phyloP scores from a whole-genome alignment of 208 protist genomes.

The Trypanosoma melophagium region DNA sequence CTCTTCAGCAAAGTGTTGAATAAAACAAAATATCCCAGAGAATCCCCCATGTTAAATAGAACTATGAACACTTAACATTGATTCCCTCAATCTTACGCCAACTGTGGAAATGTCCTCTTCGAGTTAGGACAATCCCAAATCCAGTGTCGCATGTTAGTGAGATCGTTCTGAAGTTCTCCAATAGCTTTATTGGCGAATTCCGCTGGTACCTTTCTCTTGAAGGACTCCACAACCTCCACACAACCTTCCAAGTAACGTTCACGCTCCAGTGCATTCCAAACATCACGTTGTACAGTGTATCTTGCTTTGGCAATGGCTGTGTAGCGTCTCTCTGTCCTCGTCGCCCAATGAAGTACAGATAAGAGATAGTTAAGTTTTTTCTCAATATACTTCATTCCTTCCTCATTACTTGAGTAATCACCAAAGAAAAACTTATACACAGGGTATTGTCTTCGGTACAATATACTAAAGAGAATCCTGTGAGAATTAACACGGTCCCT shows the following conservation, averaged over 20 bases:
- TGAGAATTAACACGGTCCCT: constrained; percentile 79
- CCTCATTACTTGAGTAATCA: constrained; percentile 68
- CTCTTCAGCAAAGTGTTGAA: too few species aligned
- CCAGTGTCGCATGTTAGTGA: constrained; percentile 89
- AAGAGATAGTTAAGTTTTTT: constrained; percentile 85
- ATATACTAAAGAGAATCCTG: constrained; percentile 57
- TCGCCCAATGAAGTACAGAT: constrained; percentile 77
- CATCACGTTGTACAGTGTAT: constrained; percentile 76
- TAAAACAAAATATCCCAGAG: too few species aligned
- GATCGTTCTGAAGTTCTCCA: constrained; percentile 73
- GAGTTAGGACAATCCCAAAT: constrained; percentile 88
- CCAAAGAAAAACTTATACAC: constrained; percentile 76
- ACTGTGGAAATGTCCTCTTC: constrained; percentile 78
- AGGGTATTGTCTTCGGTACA: constrained; percentile 63
- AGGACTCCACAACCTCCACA: constrained; percentile 76
- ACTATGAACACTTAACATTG: too few species aligned
- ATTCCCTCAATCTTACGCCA: constrained; percentile 2
- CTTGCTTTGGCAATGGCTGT: constrained; percentile 79
- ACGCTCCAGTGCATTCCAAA: constrained; percentile 89
- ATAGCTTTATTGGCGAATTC: constrained; percentile 81
- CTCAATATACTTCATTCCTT: constrained; percentile 65
- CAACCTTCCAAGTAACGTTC: constrained; percentile 85
- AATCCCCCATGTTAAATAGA: too few species aligned
- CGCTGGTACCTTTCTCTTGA: constrained; percentile 70
- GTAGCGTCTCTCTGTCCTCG: constrained; percentile 70